A percentile compares a stretch with the other conserved stretches of the same genome.
Evolutionary conservation across 768 basidiomycete genomes (phyloP).

Genomic region (Lactarius sanguifluus): DNA sequence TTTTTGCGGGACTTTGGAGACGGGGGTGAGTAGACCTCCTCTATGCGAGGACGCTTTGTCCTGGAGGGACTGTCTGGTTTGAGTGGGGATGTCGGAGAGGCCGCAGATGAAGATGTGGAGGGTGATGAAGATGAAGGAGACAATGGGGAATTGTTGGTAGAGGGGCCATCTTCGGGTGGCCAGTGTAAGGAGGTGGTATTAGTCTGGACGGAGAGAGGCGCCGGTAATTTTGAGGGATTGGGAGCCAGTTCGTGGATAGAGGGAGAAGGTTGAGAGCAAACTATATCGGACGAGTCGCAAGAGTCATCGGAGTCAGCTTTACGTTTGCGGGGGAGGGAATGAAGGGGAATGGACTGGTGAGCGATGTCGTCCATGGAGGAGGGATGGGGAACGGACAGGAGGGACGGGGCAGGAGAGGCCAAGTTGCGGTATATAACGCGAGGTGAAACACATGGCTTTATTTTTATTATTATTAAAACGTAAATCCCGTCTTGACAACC

Average conservation of each 20-base stretch:
- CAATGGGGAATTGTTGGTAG: constrained; percentile 19
- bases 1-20: constrained; percentile 25
- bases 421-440: constrained; percentile 38
- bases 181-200: constrained; percentile 15
- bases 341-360: constrained; percentile 47
- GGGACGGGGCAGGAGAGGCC: constrained; percentile 15
- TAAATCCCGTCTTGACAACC: constrained; percentile 20
- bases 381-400: constrained; percentile 37
- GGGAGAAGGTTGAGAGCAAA: constrained; percentile 15
- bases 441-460: constrained; percentile 38
- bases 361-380: constrained; percentile 61
- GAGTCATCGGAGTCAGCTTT: constrained; percentile 57
- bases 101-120: constrained; percentile 11
- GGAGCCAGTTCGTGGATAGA: constrained; percentile 18
- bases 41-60: constrained; percentile 29
- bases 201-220: constrained; percentile 28
- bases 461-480: constrained; percentile 22
- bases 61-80: constrained; percentile 28
- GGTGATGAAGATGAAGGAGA: constrained; percentile 13
- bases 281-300: constrained; percentile 23
- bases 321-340: constrained; percentile 59
- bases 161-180: constrained; percentile 20
- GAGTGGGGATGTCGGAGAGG: constrained; percentile 13
- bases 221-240: constrained; percentile 25
- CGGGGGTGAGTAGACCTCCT: constrained; percentile 11